Base-by-base conservation (phyloP, 768 basidiomycete genomes). In the Tremella fuciformis region DNA sequence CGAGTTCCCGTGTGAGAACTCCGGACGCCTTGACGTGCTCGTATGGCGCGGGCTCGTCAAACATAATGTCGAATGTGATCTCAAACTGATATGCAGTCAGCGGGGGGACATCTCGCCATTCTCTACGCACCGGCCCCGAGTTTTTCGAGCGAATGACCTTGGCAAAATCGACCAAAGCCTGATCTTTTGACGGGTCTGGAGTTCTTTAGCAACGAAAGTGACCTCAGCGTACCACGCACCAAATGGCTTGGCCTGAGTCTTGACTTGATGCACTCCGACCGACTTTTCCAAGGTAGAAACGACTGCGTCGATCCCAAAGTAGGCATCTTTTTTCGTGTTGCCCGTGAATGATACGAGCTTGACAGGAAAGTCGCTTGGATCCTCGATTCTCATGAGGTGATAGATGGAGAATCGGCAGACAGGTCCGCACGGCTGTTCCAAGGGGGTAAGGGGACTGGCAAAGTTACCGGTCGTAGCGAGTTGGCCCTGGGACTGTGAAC, bases 61-160 rank as follows among this genome's bases (percentile, higher is more conserved):
- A 59, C 57, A 59, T 59, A 11, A 59, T 51, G 25, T 59, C 57
- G 25, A 52, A 53, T 7, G 57, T 59, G 13, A 59, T 26, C 42
- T 59, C 57, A 51, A 34, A 53, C 26, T 34, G 11, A 34, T 34
- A 34, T 34, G 6, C 29, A 34, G 29, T 34, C 29, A 34, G 29
- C 29, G 29, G 6, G 4, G 6, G 6, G 6, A 34, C 29, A 34
- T 6, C 29, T 34, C 29, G 11, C 29, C 29, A 34, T 6, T 11
- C 11, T 34, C 11, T 4, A 34, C 29, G 6, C 29, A 34, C 29
- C 29, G 57, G 57, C 0, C 57, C 57, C 7, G 25, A 25, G 44
- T 59, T 59, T 22, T 59, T 59, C 16, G 26, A 34, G 24, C 57
- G 50, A 13, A 59, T 42, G 38, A 59, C 52, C 21, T 40, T 22